Conservation (phyloP, 2,329 filamentous ascomycete genomes). For the Thielaviopsis euricoi region DNA sequence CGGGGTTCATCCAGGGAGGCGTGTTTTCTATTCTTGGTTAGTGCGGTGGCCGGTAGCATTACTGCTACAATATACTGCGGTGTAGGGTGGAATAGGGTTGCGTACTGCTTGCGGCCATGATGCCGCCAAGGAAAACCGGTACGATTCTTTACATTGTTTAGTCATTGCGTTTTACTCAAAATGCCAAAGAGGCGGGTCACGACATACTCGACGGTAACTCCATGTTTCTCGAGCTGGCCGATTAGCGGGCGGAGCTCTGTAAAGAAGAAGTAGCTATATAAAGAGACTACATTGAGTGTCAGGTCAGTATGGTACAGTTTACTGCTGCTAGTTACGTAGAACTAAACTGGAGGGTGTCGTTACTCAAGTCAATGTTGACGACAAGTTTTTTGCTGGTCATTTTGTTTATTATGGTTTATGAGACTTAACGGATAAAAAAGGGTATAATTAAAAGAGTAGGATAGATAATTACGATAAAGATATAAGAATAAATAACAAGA, state of each 20-base stretch:
- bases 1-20: constrained; percentile 55
- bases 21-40: constrained; percentile 40
- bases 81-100: too few relatives aligned
- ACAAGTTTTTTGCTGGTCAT: constrained; percentile 1
- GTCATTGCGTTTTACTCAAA: neutral
- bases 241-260: constrained; percentile 40
- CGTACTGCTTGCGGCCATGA: constrained; percentile 41
- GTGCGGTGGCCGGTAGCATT: too few relatives aligned
- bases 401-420: neutral
- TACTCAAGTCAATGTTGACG: constrained; percentile 4
- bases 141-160: constrained; percentile 34
- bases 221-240: constrained; percentile 36
- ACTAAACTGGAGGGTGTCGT: too few relatives aligned
- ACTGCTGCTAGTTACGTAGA: too few relatives aligned
- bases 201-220: constrained; percentile 49
- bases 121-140: constrained; percentile 54
- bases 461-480: constrained; percentile 12
- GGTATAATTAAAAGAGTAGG: neutral
- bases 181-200: neutral
- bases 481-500: too few relatives aligned
- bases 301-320: neutral
- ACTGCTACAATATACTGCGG: too few relatives aligned
- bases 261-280: constrained; percentile 41
- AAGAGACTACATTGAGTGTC: constrained; percentile 35
- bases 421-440: neutral